Base-by-base conservation (phyloP, 192 early-diverging fungal species). In the Thoreauomyces humboldtii region DNA sequence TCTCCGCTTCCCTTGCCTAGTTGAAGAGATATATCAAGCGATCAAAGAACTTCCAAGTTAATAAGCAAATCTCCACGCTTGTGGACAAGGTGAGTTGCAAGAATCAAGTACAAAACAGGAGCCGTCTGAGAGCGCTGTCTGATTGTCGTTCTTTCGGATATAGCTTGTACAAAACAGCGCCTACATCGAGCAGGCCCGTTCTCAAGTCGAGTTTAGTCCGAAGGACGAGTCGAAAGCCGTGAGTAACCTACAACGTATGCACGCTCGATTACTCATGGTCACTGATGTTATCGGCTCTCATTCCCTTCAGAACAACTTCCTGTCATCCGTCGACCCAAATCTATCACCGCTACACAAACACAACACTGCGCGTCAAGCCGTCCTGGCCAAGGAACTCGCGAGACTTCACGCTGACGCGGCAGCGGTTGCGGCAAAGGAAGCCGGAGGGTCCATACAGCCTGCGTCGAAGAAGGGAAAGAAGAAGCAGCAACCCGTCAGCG, bases 21-120 rank as follows among this genome's bases (percentile, higher is more conserved):
- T 71, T 99, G 59, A 88, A 90, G 67, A 79, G 93, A 50, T 91
- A 88, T 71, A 81, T 90, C 54, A 98, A 98, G 72, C 80, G 86
- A 52, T 82, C 81, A 4, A 87, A 83, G 61, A 86, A 93, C 77
- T 59, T 88, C 33, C 87, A 85, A 47, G 83, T 89, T 63, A 89
- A 87, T 27, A 94, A 93, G 71, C 83, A 89, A 70, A 70, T 94
- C 58, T 87, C 90, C 37, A 81, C 82, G n/a, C 74, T 96, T 33
- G 72, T 94, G 19, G 90, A 95, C 43, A 93, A 91, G 81, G 83
- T 82, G 70, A 70, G 59, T n/a, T n/a, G n/a, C n/a, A n/a, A n/a
- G n/a, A n/a, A n/a, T n/a, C 19, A 2, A 29, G 44, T 47, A 24
- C n/a, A 27, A 19, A 45, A 44, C 28, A 2, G 29, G 27, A 15